These are phyloP conservation scores for Populus pruinosa DNA, from an alignment of 345 rosid species.

Conservation along the genomic window DNA sequence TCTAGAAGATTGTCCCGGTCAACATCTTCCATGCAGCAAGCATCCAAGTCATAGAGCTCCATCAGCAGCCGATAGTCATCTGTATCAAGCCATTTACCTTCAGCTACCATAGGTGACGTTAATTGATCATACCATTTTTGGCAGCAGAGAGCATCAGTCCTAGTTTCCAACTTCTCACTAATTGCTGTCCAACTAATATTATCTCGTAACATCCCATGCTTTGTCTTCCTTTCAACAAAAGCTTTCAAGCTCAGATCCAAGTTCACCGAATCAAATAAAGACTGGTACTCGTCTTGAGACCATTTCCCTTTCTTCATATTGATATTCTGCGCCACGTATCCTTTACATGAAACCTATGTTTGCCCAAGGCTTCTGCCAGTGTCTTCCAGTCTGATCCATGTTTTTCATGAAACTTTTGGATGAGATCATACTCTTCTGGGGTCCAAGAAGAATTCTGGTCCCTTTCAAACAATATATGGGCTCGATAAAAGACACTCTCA, in stretches of 20 bases:
- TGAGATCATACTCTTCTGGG: conserved; percentile 51
- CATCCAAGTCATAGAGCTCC: conserved; percentile 56
- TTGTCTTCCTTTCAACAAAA: conserved; percentile 41
- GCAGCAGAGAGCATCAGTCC: conserved; percentile 46
- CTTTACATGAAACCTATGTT: conserved; percentile 65
- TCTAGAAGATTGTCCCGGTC: conserved; percentile 77
- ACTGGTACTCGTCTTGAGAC: conserved; percentile 69
- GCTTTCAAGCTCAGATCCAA: conserved; percentile 54
- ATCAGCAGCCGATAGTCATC: conserved; percentile 66
- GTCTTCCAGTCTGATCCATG: conserved; percentile 66
- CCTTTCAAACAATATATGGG: too few relatives aligned
- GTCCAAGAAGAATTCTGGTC: too few relatives aligned
- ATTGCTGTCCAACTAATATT: conserved; percentile 70
- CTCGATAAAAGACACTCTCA: conserved; percentile 47
- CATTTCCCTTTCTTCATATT: conserved; percentile 46
- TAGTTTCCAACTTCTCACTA: conserved; percentile 47
- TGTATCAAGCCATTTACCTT: conserved; percentile 63
- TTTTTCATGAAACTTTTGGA: conserved; percentile 38
- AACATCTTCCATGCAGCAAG: conserved; percentile 71
- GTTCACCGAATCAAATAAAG: conserved; percentile 64
- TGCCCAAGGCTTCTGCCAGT: conserved; percentile 56
- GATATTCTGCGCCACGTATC: conserved; percentile 59
- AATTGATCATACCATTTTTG: conserved; percentile 58
- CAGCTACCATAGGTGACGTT: conserved; percentile 57
- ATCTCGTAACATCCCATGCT: conserved; percentile 71